phyloP scores from a whole-genome alignment of 768 basidiomycete species.

The Tricholoma saponaceum region DNA sequence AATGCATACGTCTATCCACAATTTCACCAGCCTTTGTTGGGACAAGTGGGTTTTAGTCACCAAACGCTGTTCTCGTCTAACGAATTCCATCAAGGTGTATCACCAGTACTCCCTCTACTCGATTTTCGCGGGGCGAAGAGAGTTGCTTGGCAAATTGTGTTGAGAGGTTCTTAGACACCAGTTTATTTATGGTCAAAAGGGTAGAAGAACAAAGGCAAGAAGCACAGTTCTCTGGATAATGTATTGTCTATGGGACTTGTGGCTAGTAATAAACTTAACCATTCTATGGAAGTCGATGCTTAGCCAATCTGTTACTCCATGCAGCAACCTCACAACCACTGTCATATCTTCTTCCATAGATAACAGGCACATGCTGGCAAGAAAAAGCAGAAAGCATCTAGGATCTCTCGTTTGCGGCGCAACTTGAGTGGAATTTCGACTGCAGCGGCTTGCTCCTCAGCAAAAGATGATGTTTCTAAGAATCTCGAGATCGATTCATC shows the following conservation, averaged over 20 bases:
- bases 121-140: conserved; percentile 78
- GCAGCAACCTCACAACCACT: conserved; percentile 11
- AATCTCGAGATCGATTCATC: conserved; percentile 74
- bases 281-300: background rate
- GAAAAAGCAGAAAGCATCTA: conserved; percentile 71
- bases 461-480: conserved; percentile 48
- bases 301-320: background rate
- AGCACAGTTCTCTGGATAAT: conserved; percentile 10
- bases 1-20: conserved; percentile 67
- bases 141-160: conserved; percentile 87
- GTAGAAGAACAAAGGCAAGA: conserved; percentile 44
- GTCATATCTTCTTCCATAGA: conserved; percentile 39
- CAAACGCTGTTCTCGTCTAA: conserved; percentile 1
- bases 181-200: conserved; percentile 74
- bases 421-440: conserved; percentile 61
- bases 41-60: conserved; percentile 64
- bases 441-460: conserved; percentile 17
- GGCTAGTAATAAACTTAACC: background rate
- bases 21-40: conserved; percentile 84
- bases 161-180: conserved; percentile 86
- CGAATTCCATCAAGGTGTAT: conserved; percentile 56
- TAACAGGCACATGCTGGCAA: conserved; percentile 50
- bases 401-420: conserved; percentile 47
- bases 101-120: conserved; percentile 69
- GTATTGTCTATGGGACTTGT: background rate